These are phyloP conservation scores for Dalechampia spathulata DNA, from an alignment of 441 rosid species.

Conservation along the genomic window DNA sequence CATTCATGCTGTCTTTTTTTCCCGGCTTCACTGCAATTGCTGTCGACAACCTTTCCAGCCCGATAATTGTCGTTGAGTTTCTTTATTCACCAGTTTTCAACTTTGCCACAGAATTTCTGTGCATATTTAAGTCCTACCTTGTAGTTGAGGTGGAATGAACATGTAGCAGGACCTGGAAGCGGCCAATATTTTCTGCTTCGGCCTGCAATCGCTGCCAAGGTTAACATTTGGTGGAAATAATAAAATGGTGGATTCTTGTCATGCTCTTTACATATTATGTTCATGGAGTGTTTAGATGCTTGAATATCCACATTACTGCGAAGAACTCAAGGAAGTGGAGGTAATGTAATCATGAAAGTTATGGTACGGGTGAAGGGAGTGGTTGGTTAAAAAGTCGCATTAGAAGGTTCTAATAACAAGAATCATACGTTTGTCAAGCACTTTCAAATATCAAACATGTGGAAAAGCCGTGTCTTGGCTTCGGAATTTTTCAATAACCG, in stretches of 20 bases:
- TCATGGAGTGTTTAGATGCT: too few species aligned
- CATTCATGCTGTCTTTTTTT: not conserved
- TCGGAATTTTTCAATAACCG: not conserved
- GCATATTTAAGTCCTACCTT: conserved; percentile 10
- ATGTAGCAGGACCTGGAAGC: conserved; percentile 16
- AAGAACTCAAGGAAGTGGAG: too few species aligned
- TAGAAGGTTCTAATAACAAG: conserved; percentile 4
- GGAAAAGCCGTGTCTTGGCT: not conserved
- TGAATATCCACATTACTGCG: too few species aligned
- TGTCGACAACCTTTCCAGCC: not conserved
- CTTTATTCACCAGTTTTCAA: not conserved
- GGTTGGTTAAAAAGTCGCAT: not conserved
- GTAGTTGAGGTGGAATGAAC: conserved; percentile 7
- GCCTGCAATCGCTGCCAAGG: conserved; percentile 12
- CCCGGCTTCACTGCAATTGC: not conserved
- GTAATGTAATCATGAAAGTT: too few species aligned
- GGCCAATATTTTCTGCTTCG: conserved; percentile 6
- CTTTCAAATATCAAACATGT: not conserved
- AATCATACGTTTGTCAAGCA: not conserved
- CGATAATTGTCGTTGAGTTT: not conserved
- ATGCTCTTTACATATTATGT: not conserved
- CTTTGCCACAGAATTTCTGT: conserved; percentile 1
- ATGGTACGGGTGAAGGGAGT: not conserved
- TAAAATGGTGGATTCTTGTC: conserved; percentile 10
- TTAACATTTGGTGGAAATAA: conserved; percentile 7